Percentiles rank a stretch among this genome's conserved stretches.
These are phyloP conservation scores for Debaryomyces tyrocola DNA, from an alignment of 805 yeast genomes.

Conservation along the genomic window DNA sequence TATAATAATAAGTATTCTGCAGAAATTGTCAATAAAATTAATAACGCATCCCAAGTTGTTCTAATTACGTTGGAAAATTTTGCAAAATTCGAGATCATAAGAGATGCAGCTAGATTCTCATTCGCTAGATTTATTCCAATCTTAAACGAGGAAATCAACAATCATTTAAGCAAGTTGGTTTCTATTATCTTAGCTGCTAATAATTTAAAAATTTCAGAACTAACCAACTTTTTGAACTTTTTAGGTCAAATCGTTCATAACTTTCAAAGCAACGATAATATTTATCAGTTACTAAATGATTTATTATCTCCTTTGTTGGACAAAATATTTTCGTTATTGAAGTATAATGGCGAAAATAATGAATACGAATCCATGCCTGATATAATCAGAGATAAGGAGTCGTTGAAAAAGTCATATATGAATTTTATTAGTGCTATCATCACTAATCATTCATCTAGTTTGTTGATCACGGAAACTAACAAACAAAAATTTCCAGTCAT, in stretches of 20 bases:
- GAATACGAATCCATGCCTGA: conserved; percentile 44
- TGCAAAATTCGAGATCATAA: conserved; percentile 60
- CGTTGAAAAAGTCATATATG: conserved; percentile 68
- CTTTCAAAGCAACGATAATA: conserved; percentile 62
- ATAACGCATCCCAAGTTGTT: conserved; percentile 77
- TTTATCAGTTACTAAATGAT: conserved; percentile 72
- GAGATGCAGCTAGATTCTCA: conserved; percentile 86
- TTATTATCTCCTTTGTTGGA: conserved; percentile 71
- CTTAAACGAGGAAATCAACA: conserved; percentile 47
- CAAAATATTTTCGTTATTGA: conserved; percentile 56
- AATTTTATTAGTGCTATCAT: conserved; percentile 67
- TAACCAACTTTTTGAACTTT: conserved; percentile 80
- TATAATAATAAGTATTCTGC: conserved; percentile 32
- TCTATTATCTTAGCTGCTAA: conserved; percentile 55
- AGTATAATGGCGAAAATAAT: conserved; percentile 23
- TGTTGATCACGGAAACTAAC: conserved; percentile 71
- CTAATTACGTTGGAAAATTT: conserved; percentile 79
- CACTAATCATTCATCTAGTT: conserved; percentile 75
- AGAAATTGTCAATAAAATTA: conserved; percentile 45
- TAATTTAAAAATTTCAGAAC: conserved; percentile 60
- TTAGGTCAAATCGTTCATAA: conserved; percentile 84
- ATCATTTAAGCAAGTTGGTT: conserved; percentile 66
- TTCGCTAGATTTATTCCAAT: conserved; percentile 85
- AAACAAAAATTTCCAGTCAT: conserved; percentile 58
- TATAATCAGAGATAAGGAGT: conserved; percentile 60